phyloP scores from a whole-genome alignment of 2,329 filamentous ascomycete species.

The Nemania diffusa region DNA sequence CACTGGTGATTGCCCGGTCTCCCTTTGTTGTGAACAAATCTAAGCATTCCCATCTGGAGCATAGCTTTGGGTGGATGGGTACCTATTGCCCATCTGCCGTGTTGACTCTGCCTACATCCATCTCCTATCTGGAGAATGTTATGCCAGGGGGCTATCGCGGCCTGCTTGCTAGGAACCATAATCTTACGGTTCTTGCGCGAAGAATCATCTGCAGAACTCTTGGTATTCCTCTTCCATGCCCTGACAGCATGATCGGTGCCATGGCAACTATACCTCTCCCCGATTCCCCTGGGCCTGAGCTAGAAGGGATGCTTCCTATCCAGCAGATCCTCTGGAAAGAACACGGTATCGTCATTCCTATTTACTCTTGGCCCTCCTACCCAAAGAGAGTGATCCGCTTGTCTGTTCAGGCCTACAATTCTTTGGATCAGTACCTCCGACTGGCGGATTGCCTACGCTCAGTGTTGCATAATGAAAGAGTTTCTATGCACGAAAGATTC shows the following conservation, averaged over 20 bases:
- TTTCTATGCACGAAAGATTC: background rate
- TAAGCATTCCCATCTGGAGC: conserved; percentile 20
- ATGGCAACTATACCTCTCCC: conserved; percentile 31
- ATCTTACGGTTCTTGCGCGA: conserved; percentile 22
- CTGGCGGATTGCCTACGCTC: conserved; percentile 25
- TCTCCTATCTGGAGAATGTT: conserved; percentile 14
- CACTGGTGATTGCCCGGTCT: conserved; percentile 25
- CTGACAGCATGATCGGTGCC: conserved; percentile 24
- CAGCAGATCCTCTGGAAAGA: conserved; percentile 21
- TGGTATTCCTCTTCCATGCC: conserved; percentile 21
- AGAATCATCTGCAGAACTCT: conserved; percentile 18
- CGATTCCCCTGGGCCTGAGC: conserved; percentile 19
- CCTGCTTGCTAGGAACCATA: conserved; percentile 25
- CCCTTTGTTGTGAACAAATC: conserved; percentile 8
- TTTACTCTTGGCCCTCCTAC: conserved; percentile 25
- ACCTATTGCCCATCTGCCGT: conserved; percentile 23
- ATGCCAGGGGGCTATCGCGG: conserved; percentile 20
- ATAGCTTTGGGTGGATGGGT: conserved; percentile 27
- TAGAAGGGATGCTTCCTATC: conserved; percentile 26
- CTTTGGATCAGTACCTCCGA: conserved; percentile 22
- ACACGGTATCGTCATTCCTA: conserved; percentile 14
- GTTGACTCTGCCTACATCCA: conserved; percentile 18
- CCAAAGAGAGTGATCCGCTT: conserved; percentile 26
- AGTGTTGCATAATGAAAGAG: conserved; percentile 16
- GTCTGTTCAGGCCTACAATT: conserved; percentile 21